Conservation (phyloP, 2,329 filamentous ascomycete species). For the Penicillium sp. region DNA sequence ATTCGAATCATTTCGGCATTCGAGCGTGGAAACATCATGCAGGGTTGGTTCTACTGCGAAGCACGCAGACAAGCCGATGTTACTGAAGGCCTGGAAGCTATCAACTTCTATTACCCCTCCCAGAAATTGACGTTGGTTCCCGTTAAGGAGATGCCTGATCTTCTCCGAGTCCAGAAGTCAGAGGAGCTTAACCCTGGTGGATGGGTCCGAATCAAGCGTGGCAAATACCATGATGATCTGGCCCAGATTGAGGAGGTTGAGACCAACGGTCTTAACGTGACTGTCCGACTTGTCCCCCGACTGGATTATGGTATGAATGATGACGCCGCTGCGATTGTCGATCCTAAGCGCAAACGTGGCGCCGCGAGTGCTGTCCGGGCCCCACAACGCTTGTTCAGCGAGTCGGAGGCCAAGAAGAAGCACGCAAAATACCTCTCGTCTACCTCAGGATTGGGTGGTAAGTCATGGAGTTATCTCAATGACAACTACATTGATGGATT, state of each 20-base stretch:
- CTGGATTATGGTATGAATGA: conserved; percentile 90
- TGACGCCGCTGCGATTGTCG: conserved; percentile 60
- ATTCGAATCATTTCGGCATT: conserved; percentile 87
- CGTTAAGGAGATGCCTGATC: conserved; percentile 95
- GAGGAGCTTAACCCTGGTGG: conserved; percentile 81
- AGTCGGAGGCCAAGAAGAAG: conserved; percentile 86
- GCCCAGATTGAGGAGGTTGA: conserved; percentile 92
- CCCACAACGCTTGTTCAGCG: conserved; percentile 88
- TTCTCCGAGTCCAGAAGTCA: conserved; percentile 86
- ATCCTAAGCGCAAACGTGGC: conserved; percentile 77
- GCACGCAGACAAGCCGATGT: conserved; percentile 86
- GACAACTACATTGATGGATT: conserved; percentile 94
- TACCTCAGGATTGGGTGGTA: conserved; percentile 56
- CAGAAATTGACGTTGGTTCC: conserved; percentile 85
- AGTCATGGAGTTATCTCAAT: conserved; percentile 79
- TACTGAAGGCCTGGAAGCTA: conserved; percentile 74
- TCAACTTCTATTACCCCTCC: conserved; percentile 87
- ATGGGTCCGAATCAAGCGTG: conserved; percentile 83
- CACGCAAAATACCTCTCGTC: conserved; percentile 65
- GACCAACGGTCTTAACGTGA: conserved; percentile 85
- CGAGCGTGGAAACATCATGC: conserved; percentile 85
- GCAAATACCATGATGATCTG: conserved; percentile 83
- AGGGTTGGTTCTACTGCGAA: conserved; percentile 93
- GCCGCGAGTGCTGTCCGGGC: conserved; percentile 64
- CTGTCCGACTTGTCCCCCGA: conserved; percentile 83